Base-by-base conservation (phyloP, 2,329 filamentous ascomycete species). In the Uncinocarpus reesii region DNA sequence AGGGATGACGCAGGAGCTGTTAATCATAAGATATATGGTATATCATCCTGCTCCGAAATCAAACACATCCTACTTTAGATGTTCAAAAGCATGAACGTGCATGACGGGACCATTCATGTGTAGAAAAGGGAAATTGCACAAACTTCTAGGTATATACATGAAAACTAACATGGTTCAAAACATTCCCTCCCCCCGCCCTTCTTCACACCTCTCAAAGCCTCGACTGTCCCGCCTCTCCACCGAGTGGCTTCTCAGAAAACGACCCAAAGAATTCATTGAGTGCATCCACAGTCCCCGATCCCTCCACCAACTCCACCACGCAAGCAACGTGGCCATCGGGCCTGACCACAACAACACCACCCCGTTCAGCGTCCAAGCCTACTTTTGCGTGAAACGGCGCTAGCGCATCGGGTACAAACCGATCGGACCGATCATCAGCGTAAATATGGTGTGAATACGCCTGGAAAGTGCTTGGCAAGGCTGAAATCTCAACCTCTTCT, bases 311-410 rank as follows among this genome's bases (percentile, higher is more conserved):
- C 57, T 74, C 74, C 8, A 84, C 77, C 3, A 88, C 84, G 52
- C 86, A 76, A 18, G 84, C 86, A 23, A 95, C 83, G 63, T 95
- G 92, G 6, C 87, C 87, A 64, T 95, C 88, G 0, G 89, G 88
- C 37, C 88, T 72, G 6, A 93, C 85, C 7, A 95, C 83, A 1
- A 93, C 81, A 1, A 95, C 77, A 49, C 83, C 87, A 8, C 87
- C 87, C 52, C 71, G 75, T 52, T 84, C 79, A 59, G 83, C 72
- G 54, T 83, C 77, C 21, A 95, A 64, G 0, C 89, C 89, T 74
- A 94, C 83, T 74, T 94, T 95, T 35, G 82, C 81, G 65, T 95
- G 89, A 4, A 86, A 86, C 2, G 85, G 75, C 4, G 83, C 86
- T 56, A 73, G 74, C 1, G 84, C 82, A 16, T 82, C 72, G 0